phyloP scores from a whole-genome alignment of 2,329 filamentous ascomycete species.

The Colletotrichum tabaci region DNA sequence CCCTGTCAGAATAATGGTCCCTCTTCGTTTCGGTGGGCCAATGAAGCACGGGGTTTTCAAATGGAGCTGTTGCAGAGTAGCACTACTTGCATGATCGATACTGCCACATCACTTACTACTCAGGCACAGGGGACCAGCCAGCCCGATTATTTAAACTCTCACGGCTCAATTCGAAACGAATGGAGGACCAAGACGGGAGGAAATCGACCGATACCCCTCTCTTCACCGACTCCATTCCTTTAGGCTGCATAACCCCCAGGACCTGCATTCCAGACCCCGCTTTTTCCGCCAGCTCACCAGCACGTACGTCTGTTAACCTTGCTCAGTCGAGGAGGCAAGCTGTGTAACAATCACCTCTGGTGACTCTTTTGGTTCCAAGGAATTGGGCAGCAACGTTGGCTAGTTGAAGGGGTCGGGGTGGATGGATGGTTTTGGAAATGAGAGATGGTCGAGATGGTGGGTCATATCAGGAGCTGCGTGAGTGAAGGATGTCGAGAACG shows the following conservation, averaged over 20 bases:
- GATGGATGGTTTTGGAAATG: not conserved
- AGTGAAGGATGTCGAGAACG: not conserved
- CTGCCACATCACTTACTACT: not conserved
- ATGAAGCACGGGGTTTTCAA: not conserved
- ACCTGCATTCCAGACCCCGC: constrained; percentile 1
- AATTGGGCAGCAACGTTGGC: constrained; percentile 7
- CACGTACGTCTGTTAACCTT: not conserved
- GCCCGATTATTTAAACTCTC: not conserved
- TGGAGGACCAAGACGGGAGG: constrained; percentile 2
- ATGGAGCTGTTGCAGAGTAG: not conserved
- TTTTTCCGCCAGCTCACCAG: constrained; percentile 12
- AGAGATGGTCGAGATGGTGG: not conserved
- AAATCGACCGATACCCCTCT: not conserved
- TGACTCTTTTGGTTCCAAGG: not conserved
- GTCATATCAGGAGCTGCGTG: not conserved
- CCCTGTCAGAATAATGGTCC: no score
- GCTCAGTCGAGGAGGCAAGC: not conserved
- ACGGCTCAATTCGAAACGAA: not conserved
- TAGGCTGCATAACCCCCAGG: not conserved
- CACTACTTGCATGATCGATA: not conserved
- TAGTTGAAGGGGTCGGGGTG: not conserved
- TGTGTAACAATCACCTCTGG: not conserved
- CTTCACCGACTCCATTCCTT: constrained; percentile 15
- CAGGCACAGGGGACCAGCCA: constrained; percentile 3
- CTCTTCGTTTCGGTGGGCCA: not conserved